Conservation (phyloP, 352 stramenopile genomes). For the Phytophthora ohioensis region DNA sequence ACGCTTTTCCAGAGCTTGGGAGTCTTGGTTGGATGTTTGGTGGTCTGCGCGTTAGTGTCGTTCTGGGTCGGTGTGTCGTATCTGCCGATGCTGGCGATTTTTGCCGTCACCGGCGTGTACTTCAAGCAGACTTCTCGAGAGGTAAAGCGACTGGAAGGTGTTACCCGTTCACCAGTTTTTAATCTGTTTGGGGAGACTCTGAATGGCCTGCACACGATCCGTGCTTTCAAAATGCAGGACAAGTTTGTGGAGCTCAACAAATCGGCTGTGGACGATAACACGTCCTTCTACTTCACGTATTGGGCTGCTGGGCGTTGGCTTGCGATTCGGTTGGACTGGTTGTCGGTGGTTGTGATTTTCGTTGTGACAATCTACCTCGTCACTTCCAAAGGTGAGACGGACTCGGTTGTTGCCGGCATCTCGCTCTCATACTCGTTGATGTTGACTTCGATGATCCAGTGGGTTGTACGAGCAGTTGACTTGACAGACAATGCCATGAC, state of each 20-base stretch:
- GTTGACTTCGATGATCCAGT: slow-evolving; percentile 32
- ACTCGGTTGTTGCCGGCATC: slow-evolving; percentile 22
- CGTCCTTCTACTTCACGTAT: slow-evolving; percentile 58
- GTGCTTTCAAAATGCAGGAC: slow-evolving; percentile 59
- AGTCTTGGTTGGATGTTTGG: slow-evolving; percentile 43
- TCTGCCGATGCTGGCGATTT: slow-evolving; percentile 66
- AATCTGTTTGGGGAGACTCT: slow-evolving; percentile 92
- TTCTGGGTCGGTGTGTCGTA: slow-evolving; percentile 61
- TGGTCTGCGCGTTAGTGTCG: slow-evolving; percentile 51
- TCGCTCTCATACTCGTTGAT: slow-evolving; percentile 31
- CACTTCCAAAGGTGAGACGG: slow-evolving; percentile 36
- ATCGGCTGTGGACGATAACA: slow-evolving; percentile 50
- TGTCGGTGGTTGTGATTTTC: slow-evolving; percentile 70
- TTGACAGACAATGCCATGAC: slow-evolving; percentile 32
- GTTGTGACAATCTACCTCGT: slow-evolving; percentile 53
- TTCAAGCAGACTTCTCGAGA: slow-evolving; percentile 86
- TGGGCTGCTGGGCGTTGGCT: slow-evolving; percentile 91
- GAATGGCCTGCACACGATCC: slow-evolving; percentile 91
- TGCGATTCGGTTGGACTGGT: slow-evolving; percentile 90
- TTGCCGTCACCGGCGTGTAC: slow-evolving; percentile 76
- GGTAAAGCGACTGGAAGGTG: slow-evolving; percentile 93
- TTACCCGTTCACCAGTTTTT: slow-evolving; percentile 92
- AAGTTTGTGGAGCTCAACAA: slow-evolving; percentile 52
- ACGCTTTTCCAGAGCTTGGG: slow-evolving; percentile 40
- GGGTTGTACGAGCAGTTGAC: slow-evolving; percentile 23